Evolutionary conservation across 129 eudicot species (phyloP).

Genomic region (Pittosporum tobira): DNA sequence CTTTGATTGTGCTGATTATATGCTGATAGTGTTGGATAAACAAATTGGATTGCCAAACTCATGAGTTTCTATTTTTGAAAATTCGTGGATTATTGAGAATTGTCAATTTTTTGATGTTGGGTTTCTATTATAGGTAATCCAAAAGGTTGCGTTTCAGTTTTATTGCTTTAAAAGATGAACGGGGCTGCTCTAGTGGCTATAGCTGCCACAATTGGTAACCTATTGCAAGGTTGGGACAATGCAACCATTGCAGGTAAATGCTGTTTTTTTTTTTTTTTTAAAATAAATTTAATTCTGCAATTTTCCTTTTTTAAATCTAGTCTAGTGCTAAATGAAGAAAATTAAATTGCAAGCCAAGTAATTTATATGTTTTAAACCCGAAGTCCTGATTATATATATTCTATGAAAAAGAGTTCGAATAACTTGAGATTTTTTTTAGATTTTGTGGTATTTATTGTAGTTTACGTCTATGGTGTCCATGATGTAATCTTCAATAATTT

Average conservation of each 20-base stretch:
- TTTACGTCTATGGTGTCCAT: background rate
- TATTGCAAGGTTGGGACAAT: slow-evolving; percentile 82
- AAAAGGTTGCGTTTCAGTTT: background rate
- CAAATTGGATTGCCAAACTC: background rate
- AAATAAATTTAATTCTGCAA: too few species aligned
- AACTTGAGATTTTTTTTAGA: background rate
- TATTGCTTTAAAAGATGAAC: slow-evolving; percentile 34
- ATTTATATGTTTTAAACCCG: too few species aligned
- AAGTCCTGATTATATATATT: background rate
- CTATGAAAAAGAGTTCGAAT: background rate
- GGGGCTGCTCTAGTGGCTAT: slow-evolving; percentile 68
- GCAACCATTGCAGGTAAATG: slow-evolving; percentile 69
- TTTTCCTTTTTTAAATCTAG: background rate
- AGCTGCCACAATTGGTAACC: slow-evolving; percentile 64
- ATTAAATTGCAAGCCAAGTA: background rate
- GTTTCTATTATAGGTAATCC: background rate
- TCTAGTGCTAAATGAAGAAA: background rate
- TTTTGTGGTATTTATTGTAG: background rate
- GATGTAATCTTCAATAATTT: background rate
- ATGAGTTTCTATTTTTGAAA: background rate
- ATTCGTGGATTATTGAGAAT: background rate
- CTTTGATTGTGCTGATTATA: background rate
- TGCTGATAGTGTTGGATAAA: background rate
- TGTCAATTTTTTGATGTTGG: background rate
- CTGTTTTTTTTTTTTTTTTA: slow-evolving; percentile 10